Evolutionary conservation across 192 early-diverging fungal species (phyloP), one percentile per base, ranked within the genome.

Genomic region (Backusella morwellensis): DNA sequence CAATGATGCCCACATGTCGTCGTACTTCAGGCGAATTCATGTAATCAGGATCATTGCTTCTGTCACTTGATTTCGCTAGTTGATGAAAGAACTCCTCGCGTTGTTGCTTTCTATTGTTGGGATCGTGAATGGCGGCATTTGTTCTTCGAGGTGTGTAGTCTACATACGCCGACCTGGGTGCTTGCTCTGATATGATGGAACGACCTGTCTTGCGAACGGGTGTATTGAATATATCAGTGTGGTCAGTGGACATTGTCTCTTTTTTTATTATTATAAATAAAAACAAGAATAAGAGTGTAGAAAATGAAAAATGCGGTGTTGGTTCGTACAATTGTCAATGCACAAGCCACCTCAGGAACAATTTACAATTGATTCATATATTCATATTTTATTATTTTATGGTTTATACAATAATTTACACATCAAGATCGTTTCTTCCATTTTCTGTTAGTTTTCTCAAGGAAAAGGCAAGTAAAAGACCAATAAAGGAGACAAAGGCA

Each of bases 11-110:
- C 6, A 75, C 26, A 40, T 75, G 35, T 54, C 73, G 26, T 26
- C 80, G 72, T 11, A 81, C 73, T 29, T 63, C 36, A 15, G 80
- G 80, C 14, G 80, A 81, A 63, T 81, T 76, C 80, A 81, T 81
- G 63, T 71, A 77, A 42, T 67, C 72, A 14, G 36, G 44, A 72
- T 8, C 63, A 2, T 21, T 4, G 4, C 47, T 38, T 9, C n/a
- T 26, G 5, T 50, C 54, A 26, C 4, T 9, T 69, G 38, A 26
- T 19, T 36, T 19, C 2, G 77, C 72, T 0, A 78, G 34, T 56
- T 78, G 69, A 38, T 74, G 63, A 68, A 35, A 78, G 26, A 74
- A 66, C 11, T 68, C 41, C 36, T 40, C 71, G 4, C 77, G 56
- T 54, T 32, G 6, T 44, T 78, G 56, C 21, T 59, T 74, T 67